phyloP scores from a whole-genome alignment of 257 asterid genomes.

The Nicotiana sylvestris region DNA sequence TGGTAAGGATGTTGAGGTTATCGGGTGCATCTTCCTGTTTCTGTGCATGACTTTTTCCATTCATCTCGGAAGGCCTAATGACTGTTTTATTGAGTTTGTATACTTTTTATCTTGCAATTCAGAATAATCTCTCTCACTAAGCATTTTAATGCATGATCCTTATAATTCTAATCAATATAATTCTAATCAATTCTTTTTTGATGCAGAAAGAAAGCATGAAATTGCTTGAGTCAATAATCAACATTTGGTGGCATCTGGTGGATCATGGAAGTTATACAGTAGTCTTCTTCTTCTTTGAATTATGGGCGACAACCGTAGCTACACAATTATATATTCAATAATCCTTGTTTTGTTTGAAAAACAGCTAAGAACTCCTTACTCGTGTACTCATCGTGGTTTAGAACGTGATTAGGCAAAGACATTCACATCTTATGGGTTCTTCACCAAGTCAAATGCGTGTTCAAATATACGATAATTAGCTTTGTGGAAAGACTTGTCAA shows the following conservation, averaged over 20 bases:
- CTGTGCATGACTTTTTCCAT: background rate
- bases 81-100: background rate
- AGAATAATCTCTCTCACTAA: background rate
- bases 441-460: background rate
- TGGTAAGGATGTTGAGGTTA: background rate
- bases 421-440: background rate
- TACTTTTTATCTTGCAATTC: background rate
- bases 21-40: background rate
- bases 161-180: background rate
- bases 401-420: background rate
- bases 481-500: background rate
- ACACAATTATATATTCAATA: background rate
- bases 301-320: background rate
- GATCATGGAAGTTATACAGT: background rate
- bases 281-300: background rate
- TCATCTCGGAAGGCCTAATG: background rate
- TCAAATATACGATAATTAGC: background rate
- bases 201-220: background rate
- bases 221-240: background rate
- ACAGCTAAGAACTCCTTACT: background rate
- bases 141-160: background rate
- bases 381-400: background rate
- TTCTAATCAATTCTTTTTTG: background rate
- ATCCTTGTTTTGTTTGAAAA: background rate
- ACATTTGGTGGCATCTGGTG: background rate